Evolutionary conservation across 176 grass and related monocot genomes (phyloP).

Genomic region (sorghum (Sorghum bicolor)): DNA sequence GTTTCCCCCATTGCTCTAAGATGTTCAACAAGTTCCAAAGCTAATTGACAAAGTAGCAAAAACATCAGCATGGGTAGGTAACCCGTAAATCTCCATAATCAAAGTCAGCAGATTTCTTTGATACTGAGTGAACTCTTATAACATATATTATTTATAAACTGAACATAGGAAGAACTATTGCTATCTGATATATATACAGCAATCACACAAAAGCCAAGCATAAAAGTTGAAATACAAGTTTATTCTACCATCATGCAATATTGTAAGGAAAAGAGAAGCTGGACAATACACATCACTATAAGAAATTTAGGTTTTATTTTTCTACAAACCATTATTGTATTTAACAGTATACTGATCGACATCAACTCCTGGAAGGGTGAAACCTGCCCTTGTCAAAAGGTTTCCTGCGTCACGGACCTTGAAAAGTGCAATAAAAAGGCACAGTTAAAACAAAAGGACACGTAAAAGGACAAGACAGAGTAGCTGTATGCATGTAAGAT

Average conservation of each 20-base stretch:
- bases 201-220: not conserved
- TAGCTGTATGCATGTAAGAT: not conserved
- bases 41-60: slow-evolving; percentile 42
- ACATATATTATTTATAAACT: not conserved
- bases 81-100: not conserved
- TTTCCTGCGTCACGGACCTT: slow-evolving; percentile 97
- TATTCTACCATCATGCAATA: slow-evolving; percentile 15
- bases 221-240: not conserved
- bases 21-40: slow-evolving; percentile 96
- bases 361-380: slow-evolving; percentile 88
- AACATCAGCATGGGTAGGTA: slow-evolving; percentile 3
- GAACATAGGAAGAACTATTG: not conserved
- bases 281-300: not conserved
- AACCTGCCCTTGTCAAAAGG: slow-evolving; percentile 86
- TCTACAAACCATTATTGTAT: slow-evolving; percentile 76
- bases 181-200: slow-evolving; percentile 1
- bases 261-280: slow-evolving; percentile 8
- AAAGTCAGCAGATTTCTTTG: not conserved
- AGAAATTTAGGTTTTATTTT: not conserved
- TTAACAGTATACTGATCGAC: slow-evolving; percentile 85
- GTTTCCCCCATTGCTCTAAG: slow-evolving; percentile 90
- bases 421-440: slow-evolving; percentile 24
- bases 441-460: not conserved
- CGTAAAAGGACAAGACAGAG: not conserved
- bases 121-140: not conserved